These are phyloP conservation scores for Neofusicoccum sp. DNA, from an alignment of 2,329 filamentous ascomycete species.

Conservation along the genomic window DNA sequence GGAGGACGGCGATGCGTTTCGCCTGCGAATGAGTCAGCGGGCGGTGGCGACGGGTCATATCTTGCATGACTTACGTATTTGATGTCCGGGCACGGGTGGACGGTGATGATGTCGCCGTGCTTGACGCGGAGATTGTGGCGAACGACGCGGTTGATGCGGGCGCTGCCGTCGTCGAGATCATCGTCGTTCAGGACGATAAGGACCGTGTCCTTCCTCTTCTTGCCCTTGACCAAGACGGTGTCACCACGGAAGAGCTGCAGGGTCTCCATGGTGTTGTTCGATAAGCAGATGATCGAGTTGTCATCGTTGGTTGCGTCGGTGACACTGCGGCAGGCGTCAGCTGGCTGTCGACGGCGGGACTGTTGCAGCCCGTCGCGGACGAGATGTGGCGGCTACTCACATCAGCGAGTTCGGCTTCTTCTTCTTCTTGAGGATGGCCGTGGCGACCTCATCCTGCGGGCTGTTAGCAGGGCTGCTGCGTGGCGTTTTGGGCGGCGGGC, in stretches of 20 bases:
- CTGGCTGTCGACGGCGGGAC: not conserved
- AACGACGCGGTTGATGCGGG: conserved; percentile 96
- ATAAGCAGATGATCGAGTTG: conserved; percentile 98
- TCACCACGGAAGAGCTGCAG: conserved; percentile 98
- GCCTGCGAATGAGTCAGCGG: conserved; percentile 57
- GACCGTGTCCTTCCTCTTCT: conserved; percentile 99
- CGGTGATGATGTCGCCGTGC: conserved; percentile 96
- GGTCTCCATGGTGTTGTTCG: conserved; percentile 98
- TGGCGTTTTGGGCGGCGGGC: conserved; percentile 20
- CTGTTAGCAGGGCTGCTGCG: conserved; percentile 30
- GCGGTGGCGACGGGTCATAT: not conserved
- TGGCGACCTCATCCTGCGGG: conserved; percentile 79
- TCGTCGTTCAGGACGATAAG: conserved; percentile 97
- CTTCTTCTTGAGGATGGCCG: conserved; percentile 99
- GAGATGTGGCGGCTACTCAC: conserved; percentile 53
- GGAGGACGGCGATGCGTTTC: conserved; percentile 97
- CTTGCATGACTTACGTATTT: conserved; percentile 81
- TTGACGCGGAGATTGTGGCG: conserved; percentile 98
- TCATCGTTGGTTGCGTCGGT: conserved; percentile 99
- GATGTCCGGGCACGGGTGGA: conserved; percentile 97
- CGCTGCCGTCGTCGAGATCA: conserved; percentile 94
- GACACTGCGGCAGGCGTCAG: conserved; percentile 62
- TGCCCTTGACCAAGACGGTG: conserved; percentile 96
- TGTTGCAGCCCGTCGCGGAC: not conserved
- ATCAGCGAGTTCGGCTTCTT: conserved; percentile 99